Base-by-base conservation (phyloP, 768 basidiomycete species). In the Pulveroboletus sp. region DNA sequence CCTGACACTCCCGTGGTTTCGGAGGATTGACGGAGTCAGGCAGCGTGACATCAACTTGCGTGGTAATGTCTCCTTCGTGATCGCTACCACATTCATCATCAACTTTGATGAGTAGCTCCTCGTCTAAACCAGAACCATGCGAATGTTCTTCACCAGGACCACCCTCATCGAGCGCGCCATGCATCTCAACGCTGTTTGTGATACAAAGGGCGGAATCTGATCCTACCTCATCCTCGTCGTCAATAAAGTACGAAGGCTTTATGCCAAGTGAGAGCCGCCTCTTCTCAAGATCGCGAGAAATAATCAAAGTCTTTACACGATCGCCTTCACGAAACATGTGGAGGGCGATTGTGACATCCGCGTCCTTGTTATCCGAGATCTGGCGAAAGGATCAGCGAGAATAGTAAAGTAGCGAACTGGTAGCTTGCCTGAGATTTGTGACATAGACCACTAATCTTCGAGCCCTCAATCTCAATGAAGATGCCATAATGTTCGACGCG, bases 401-500 rank as follows among this genome's bases (percentile, higher is more conserved):
- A 43, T 8, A 18, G 17, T 1, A 37, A 17, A 39, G 43, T 28
- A 26, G 40, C 36, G 35, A 32, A 42, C n/a, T 36, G 27, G 26
- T 38, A 38, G 54, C 75, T 46, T 58, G 86, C 92, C 78, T 98
- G 80, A 9, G 91, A 90, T 68, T 93, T 93, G 67, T 98, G 95
- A 66, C 95, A 99, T 10, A 99, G 76, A 6, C 95, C 95, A 53
- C 78, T 83, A 43, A 97, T 73, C 62, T 85, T 88, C 0, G 90
- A 85, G 15, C 80, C 86, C n/a, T 87, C 80, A 33, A 98, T 86
- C 63, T 85, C 81, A 50, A 99, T 81, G 70, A 98, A 97, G n/a
- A 96, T 74, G 12, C 95, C 95, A 56, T 91, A 98, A 37, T 81
- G 78, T 67, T 94, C 91, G 10, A 94, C 75, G 55, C 79, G 83